Evolutionary conservation across 1,284 basidiomycete species (phyloP), one percentile per base, ranked within the genome.

Genomic region (Boletus hoseneyae): DNA sequence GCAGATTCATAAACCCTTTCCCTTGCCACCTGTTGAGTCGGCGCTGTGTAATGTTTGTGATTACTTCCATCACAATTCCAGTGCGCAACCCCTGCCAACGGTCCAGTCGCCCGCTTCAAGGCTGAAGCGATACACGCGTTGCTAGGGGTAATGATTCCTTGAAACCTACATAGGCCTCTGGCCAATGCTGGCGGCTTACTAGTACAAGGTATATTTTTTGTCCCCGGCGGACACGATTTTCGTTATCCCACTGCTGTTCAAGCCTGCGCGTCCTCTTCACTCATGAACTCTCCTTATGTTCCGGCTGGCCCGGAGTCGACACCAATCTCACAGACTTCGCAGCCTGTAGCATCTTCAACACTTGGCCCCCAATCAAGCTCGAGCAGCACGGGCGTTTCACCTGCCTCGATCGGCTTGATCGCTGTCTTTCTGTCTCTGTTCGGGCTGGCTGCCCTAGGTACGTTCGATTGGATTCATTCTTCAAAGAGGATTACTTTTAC

Each of bases 391-490:
- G 23, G 18, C 8, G 27, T 54, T n/a, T 52, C 57, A 25, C 38
- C 47, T 11, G 19, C 45, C 10, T 54, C 50, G 16, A 42, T 3
- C 0, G 25, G 40, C 12, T 45, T 33, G 5, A 41, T 54, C n/a
- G 43, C 30, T 10, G 7, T 49, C 16, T 53, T 54, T 46, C 45
- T 65, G 21, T 51, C 52, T 7, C 9, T 64, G 40, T 39, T 64
- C 41, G 49, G 40, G 3, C 7, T 65, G 52, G 45, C 34, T 35
- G 18, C 34, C 16, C 15, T 67, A 15, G 54, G 63, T 68, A 51
- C 6, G 63, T 62, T 38, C 12, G 5, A 1, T 36, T 10, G 11
- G 16, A 15, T 38, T 27, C 12, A 39, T 6, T 36, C 15, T 40
- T 18, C 18, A 15, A 25, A 12, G 6, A 3, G 10, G 3, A 41